Evolutionary conservation across 768 basidiomycete genomes (phyloP), one percentile per base, ranked within the genome.

Genomic region (Erythrobasidium yunnanense): DNA sequence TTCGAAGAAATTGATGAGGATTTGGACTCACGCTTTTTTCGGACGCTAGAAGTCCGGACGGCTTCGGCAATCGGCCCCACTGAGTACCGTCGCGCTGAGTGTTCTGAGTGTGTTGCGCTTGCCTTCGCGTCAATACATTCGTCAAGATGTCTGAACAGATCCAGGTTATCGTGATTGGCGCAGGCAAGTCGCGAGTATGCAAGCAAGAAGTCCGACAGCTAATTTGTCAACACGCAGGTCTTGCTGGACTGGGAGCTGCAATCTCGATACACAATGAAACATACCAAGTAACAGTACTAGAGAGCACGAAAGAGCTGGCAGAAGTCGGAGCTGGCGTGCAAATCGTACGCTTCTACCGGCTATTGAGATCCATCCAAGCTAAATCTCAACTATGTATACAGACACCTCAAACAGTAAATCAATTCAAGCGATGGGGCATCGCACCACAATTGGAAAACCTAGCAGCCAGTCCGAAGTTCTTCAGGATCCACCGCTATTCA

Each of bases 401-500:
- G 50, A 65, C 62, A 29, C 62, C 62, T 5, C 47, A 65, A 52
- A 33, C 62, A 4, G 62, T 55, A 13, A 56, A 50, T 5, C 32
- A 22, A n/a, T 55, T 65, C 32, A 30, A 42, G 20, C 52, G 30
- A 65, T 65, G 53, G 47, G 62, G 62, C 4, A 51, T 65, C 5
- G 62, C 50, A 34, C 30, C 46, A 2, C 18, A 20, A 22, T 22
- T 65, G 32, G 62, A 65, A 38, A 30, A 51, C 13, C 29, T 65
- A 33, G 62, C 50, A n/a, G 62, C 62, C 2, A 42, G 27, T 25
- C 62, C 62, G 11, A 65, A 51, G 32, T 55, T 23, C 6, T 52
- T 65, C 55, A 55, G 51, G n/a, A 55, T 65, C 22, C 62, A 55
- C 17, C 51, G 62, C n/a, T 65, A 65, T 32, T 65, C 62, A 8